phyloP scores from a whole-genome alignment of 805 yeast species.

The Ogataea philodendri region DNA sequence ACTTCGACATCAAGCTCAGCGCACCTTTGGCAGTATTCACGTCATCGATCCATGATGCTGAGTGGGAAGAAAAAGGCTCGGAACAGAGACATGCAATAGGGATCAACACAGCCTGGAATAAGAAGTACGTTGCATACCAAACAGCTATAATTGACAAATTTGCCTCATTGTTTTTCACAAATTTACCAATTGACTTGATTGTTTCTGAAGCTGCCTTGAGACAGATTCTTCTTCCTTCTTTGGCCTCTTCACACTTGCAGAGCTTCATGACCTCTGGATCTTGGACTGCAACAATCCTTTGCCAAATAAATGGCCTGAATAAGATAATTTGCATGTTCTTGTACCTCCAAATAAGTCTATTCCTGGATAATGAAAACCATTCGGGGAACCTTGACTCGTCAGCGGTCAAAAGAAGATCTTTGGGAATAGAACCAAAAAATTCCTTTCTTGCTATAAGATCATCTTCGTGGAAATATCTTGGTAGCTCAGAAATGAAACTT shows the following conservation, averaged over 20 bases:
- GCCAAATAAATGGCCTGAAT: slow-evolving; percentile 57
- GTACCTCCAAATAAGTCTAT: slow-evolving; percentile 57
- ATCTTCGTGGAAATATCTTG: slow-evolving; percentile 46
- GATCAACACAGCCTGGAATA: slow-evolving; percentile 61
- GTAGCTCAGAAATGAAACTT: slow-evolving; percentile 42
- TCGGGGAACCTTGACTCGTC: slow-evolving; percentile 35
- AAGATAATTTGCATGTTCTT: slow-evolving; percentile 54
- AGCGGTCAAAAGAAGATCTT: slow-evolving; percentile 16
- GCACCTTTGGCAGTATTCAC: slow-evolving; percentile 42
- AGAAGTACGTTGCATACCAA: slow-evolving; percentile 64
- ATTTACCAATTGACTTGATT: slow-evolving; percentile 47
- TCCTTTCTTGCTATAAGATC: slow-evolving; percentile 29
- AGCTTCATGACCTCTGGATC: slow-evolving; percentile 33
- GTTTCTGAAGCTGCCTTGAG: slow-evolving; percentile 51
- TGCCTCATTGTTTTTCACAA: slow-evolving; percentile 23
- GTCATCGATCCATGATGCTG: slow-evolving; percentile 43
- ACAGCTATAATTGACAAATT: slow-evolving; percentile 46
- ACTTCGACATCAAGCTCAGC: slow-evolving; percentile 37
- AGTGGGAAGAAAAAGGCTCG: slow-evolving; percentile 46
- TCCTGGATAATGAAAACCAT: slow-evolving; percentile 55
- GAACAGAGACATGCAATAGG: slow-evolving; percentile 54
- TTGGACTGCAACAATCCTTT: slow-evolving; percentile 42
- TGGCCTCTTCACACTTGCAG: slow-evolving; percentile 42
- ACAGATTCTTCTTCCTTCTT: slow-evolving; percentile 50
- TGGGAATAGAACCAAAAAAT: slow-evolving; percentile 27